Evolutionary conservation across 257 asterid species (phyloP).

Genomic region (Fraxinus excelsior): DNA sequence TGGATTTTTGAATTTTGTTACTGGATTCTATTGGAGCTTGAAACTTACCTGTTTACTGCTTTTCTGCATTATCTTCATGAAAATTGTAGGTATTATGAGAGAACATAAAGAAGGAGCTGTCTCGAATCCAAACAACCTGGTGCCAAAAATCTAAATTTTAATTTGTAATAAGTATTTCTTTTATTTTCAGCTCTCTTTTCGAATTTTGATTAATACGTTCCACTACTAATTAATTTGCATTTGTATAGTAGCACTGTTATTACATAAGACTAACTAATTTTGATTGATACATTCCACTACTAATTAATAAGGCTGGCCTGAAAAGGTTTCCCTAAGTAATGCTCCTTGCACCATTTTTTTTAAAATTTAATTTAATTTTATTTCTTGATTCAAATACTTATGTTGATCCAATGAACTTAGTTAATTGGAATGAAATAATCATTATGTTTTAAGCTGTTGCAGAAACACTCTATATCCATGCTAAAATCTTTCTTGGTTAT

Average conservation of each 20-base stretch:
- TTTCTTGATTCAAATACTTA: not conserved
- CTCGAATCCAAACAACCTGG: constrained; percentile 46
- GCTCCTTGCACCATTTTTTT: not conserved
- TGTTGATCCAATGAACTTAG: not conserved
- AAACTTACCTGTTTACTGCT: not conserved
- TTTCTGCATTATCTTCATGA: not conserved
- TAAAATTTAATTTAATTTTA: no score
- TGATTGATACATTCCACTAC: constrained; percentile 43
- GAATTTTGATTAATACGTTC: no score
- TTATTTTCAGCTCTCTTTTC: no score
- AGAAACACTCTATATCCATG: no score
- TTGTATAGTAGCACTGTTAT: not conserved
- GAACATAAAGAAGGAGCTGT: constrained; percentile 62
- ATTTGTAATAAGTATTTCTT: constrained; percentile 52
- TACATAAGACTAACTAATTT: not conserved
- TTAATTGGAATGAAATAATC: constrained; percentile 17
- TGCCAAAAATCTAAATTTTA: constrained; percentile 33
- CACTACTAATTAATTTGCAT: no score
- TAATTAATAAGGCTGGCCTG: constrained; percentile 69
- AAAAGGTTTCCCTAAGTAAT: constrained; percentile 64
- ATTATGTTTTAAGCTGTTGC: no score
- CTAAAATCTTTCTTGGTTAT: no score
- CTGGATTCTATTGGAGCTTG: not conserved
- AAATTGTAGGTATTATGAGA: constrained; percentile 63
- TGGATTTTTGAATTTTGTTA: not conserved